Evolutionary conservation across 2,329 filamentous ascomycete genomes (phyloP), one percentile per base, ranked within the genome.

Genomic region (Torrubiella hemipterigena): DNA sequence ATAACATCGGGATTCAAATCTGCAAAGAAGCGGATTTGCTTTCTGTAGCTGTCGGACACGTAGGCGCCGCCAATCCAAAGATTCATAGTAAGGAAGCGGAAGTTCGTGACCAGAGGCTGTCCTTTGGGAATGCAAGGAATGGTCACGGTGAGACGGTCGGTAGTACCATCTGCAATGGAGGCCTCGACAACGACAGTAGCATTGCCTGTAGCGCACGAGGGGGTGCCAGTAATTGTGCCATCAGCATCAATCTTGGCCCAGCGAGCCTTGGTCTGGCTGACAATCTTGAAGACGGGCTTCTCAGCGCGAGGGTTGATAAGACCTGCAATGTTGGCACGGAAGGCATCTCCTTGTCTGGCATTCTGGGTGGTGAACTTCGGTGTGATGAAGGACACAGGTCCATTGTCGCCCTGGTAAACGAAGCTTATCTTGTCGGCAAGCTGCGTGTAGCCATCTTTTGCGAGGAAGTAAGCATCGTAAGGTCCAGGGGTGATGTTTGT

Each of bases 51-150:
- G 35, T 51, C 42, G 13, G 49, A 49, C 17, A 61, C 50, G 8
- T 46, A 36, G 3, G 48, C 49, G 22, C 56, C 58, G 4, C 56
- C 54, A 27, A 46, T 40, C 59, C 59, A 62, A 30, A 62, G 44
- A 41, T 63, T 63, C 32, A 49, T 54, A 5, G 53, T 47, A 31
- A 62, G 38, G 7, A 61, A 49, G 23, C 45, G 46, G 13, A 61
- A 38, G 15, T 51, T 31, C 5, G 48, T 42, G 1, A 62, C 44
- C 3, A 62, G 46, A 2, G 42, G 35, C 4, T 43, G 27, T 7
- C 44, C 42, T 3, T 36, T 19, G 2, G 34, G 35, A 7, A 40
- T 41, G 2, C 61, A 47, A 1, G 51, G 56, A 17, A 62, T 55
- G 4, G 31, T 44, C 20, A 58, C 45, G 7, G 38, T 32, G 2